Evolutionary conservation across 192 early-diverging fungal genomes (phyloP), one percentile per base, ranked within the genome.

Genomic region (Gigaspora rosea): DNA sequence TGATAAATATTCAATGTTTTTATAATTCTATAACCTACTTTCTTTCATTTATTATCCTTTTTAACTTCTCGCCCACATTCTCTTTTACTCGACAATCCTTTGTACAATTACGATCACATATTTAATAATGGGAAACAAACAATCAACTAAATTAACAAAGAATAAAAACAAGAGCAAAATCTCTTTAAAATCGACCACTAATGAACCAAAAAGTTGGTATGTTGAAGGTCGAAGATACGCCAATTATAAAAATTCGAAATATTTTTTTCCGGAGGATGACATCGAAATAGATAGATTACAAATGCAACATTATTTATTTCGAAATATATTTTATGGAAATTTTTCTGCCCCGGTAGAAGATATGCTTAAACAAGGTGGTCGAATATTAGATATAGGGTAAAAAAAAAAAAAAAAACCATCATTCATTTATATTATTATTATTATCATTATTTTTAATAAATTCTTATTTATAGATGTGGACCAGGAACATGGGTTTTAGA

Each of bases 311-410:
- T 35, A 54, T 71, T 20, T 71, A 15, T 33, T 51, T 71, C 50
- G 52, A 5, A n/a, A 71, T 54, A 4, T n/a, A 41, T 78, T 61
- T 18, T 8, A 74, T 20, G 64, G 71, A 32, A 77, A 78, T 33
- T 80, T 50, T 63, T 69, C 67, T 9, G 66, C 79, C 8, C 79
- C 79, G 8, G 63, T 80, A 18, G 67, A 77, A 5, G 71, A 73
- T 20, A 20, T 69, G 4, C 27, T 80, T 58, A 56, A 20, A 13
- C 51, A 27, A 20, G 79, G 79, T 10, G 68, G 46, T 13, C 64
- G 62, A 15, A 75, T 80, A 15, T 41, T 80, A 6, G 79, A 80
- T 54, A 69, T 77, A 27, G 75, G 79, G 79, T 80, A 72, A n/a
- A n/a, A n/a, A n/a, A n/a, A n/a, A n/a, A n/a, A n/a, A n/a, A n/a